phyloP scores from a whole-genome alignment of 2,329 filamentous ascomycete species.

The Teratosphaeria zuluensis region DNA sequence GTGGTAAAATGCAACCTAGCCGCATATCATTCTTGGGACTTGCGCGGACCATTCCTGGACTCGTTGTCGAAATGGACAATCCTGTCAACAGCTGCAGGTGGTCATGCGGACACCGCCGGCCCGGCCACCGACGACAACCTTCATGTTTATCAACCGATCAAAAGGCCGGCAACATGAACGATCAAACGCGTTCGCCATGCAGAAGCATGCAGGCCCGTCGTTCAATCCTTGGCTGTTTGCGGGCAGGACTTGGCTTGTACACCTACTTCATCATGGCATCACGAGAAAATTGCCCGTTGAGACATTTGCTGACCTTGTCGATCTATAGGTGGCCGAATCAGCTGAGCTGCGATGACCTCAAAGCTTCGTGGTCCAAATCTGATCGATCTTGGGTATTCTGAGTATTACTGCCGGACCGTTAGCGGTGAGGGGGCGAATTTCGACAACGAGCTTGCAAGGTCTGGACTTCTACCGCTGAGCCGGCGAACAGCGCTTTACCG shows the following conservation, averaged over 20 bases:
- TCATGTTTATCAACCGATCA: background rate
- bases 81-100: background rate
- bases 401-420: background rate
- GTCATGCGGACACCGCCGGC: background rate
- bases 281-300: background rate
- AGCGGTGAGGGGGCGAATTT: background rate
- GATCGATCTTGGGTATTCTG: background rate
- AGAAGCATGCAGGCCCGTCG: background rate
- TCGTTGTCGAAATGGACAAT: background rate
- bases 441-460: background rate
- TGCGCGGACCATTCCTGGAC: no score
- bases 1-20: background rate
- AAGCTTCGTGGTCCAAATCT: background rate
- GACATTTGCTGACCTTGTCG: background rate
- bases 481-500: background rate
- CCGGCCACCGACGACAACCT: background rate
- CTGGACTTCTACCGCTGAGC: background rate
- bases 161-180: background rate
- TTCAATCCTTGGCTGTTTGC: background rate
- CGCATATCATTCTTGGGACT: no score
- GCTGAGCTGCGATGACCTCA: background rate
- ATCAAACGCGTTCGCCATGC: background rate
- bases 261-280: background rate
- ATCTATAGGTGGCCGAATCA: background rate
- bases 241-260: no score